Conservation (phyloP, 805 yeast species). For the Clavispora phyllophila region DNA sequence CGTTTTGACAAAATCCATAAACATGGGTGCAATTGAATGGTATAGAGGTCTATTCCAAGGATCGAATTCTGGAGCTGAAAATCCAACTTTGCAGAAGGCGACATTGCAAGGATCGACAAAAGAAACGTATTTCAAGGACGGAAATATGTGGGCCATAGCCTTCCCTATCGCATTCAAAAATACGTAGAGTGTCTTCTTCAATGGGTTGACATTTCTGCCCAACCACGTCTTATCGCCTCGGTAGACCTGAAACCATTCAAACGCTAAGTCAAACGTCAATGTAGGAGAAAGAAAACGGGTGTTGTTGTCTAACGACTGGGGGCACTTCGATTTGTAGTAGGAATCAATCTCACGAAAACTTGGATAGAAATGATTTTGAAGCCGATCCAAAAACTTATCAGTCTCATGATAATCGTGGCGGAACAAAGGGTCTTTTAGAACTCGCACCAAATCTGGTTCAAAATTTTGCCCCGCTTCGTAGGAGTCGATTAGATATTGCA, state of each 20-base stretch:
- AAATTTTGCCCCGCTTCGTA: slow-evolving; percentile 7
- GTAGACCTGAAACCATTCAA: slow-evolving; percentile 31
- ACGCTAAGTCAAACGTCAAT: slow-evolving; percentile 28
- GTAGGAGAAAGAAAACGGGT: slow-evolving; percentile 25
- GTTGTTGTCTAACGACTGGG: slow-evolving; percentile 12
- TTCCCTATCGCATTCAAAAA: slow-evolving; percentile 34
- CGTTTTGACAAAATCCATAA: slow-evolving; percentile 25
- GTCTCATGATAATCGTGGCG: slow-evolving; percentile 22
- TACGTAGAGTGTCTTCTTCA: slow-evolving; percentile 29
- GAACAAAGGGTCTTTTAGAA: slow-evolving; percentile 11
- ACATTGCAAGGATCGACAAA: slow-evolving; percentile 31
- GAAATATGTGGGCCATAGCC: slow-evolving; percentile 25
- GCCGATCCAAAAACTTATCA: slow-evolving; percentile 23
- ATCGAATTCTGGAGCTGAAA: slow-evolving; percentile 9
- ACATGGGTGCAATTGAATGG: slow-evolving; percentile 17
- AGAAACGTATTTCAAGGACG: slow-evolving; percentile 32
- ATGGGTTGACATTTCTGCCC: slow-evolving; percentile 23
- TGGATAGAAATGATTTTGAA: slow-evolving; percentile 25
- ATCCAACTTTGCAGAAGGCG: slow-evolving; percentile 26
- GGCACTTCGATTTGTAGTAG: slow-evolving; percentile 14
- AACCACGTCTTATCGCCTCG: slow-evolving; percentile 30
- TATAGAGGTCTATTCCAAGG: slow-evolving; percentile 14
- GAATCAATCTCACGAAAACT: slow-evolving; percentile 22
- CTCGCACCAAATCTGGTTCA: slow-evolving; percentile 2
- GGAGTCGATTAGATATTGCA: slow-evolving; percentile 5